Base-by-base conservation (phyloP, 768 basidiomycete species). In the Rubroboletus pulcherrimus region DNA sequence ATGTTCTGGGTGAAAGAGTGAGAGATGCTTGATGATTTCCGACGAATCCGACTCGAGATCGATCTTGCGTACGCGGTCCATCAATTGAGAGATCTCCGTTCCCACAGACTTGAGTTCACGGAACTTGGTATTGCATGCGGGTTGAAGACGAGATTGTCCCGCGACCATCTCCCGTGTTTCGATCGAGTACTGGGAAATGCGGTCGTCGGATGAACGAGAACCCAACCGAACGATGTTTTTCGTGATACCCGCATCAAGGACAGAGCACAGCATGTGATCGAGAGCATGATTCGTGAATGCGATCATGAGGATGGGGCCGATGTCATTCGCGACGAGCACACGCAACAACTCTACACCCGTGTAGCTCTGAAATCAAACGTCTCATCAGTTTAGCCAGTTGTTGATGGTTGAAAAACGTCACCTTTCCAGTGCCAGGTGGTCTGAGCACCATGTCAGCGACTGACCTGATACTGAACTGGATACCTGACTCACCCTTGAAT, bases 391-490 rank as follows among this genome's bases (percentile, higher is more conserved):
- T 29, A 19, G 7, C 19, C 2, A 35, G 6, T 38, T 10, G 17
- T 12, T 4, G 24, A 10, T 10, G 15, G 17, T 11, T 4, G 8
- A 12, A 37, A 4, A 21, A 17, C 30, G 54, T 58, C 42, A 85
- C 85, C 78, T 89, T 89, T 58, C 89, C 89, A 0, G 89, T 90
- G 1, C 89, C 89, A 1, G 89, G 89, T 26, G 89, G 89, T 43
- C 87, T 87, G 54, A 4, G 37, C 4, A 29, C 30, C 29, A 46
- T 29, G 53, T 52, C 2, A 50, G 45, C 21, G 10, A 43, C 9
- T 0, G 46, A 33, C 8, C 11, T 7, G 31, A n/a, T 7, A 15
- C 7, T 8, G 19, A 37, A 7, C 45, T 2, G 11, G 11, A 34
- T 2, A 46, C 52, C 35, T 1, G 49, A 59, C 73, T 59, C 62